A percentile compares a stretch with the other conserved stretches of the same genome.
Evolutionary conservation across 805 yeast species (phyloP).

Genomic region (Ogataea pilisensis): DNA sequence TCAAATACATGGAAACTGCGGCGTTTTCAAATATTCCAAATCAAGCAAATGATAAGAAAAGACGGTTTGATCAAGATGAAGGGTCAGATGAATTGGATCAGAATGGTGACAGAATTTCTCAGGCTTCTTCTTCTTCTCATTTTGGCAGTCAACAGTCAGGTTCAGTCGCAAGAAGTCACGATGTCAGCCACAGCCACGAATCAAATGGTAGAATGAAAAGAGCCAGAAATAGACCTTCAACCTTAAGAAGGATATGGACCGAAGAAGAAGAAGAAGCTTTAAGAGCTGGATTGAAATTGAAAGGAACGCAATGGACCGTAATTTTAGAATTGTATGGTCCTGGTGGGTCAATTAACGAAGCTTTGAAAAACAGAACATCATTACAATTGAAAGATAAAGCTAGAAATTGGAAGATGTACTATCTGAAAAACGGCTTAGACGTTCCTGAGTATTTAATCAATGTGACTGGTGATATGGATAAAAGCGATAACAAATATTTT

Average conservation of each 20-base stretch:
- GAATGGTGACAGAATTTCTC: background rate
- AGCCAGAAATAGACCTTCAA: constrained; percentile 1
- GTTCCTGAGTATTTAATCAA: constrained; percentile 76
- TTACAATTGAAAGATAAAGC: constrained; percentile 96
- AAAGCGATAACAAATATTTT: constrained; percentile 9
- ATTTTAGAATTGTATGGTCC: constrained; percentile 90
- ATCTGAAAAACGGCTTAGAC: constrained; percentile 66
- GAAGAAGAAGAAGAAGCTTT: constrained; percentile 84
- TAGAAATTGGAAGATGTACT: constrained; percentile 89
- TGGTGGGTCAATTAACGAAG: constrained; percentile 83
- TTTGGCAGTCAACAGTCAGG: too few relatives aligned
- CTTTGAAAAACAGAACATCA: constrained; percentile 80
- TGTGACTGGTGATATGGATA: constrained; percentile 82
- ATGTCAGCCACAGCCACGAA: background rate
- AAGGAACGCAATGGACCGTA: constrained; percentile 93
- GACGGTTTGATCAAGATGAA: background rate
- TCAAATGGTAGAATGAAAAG: constrained; percentile 1
- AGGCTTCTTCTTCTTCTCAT: too few relatives aligned
- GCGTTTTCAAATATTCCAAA: background rate
- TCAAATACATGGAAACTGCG: constrained; percentile 8
- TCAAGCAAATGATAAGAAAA: background rate
- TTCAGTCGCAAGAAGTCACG: background rate
- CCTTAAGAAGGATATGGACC: constrained; percentile 73
- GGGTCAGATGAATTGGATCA: background rate
- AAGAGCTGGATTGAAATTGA: constrained; percentile 68